Base-by-base conservation (phyloP, 2,329 filamentous ascomycete genomes). In the Rhynchosporium agropyri region DNA sequence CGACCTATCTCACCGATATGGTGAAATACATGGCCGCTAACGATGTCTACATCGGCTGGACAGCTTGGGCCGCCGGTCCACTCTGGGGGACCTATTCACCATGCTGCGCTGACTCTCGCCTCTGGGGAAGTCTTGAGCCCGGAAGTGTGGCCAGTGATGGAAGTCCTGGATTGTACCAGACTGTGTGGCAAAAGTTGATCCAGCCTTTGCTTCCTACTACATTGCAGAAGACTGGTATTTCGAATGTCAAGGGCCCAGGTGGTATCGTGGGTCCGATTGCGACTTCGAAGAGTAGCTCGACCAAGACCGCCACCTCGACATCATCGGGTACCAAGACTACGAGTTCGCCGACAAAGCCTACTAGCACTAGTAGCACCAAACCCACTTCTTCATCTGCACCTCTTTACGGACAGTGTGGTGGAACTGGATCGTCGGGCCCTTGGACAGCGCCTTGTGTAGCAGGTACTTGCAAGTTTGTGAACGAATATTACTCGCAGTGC, bases 61-160 rank as follows among this genome's bases (percentile, higher is more conserved):
- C 80, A 0, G 79, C 79, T 3, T 82, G 79, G 80, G 77, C 80
- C 0, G 80, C 80, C 0, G 80, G 80, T 0, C 80, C 80, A 0
- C 76, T 83, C 50, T 82, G 80, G 80, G 80, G 80, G 0, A 66
- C 73, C 7, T 68, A 73, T 48, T 77, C 75, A 60, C 80, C 77
- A 26, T 77, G 77, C 66, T 82, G 71, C 55, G 75, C 76, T 0
- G 78, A 81, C 72, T 72, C 71, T 51, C 65, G 65, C 46, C 75
- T 77, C 65, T 74, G 76, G 48, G 80, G 80, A 3, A 80, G 77
- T 61, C 70, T 82, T 42, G 80, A 82, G 68, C 80, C 80, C 0
- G 78, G 77, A 0, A 81, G 79, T 71, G 72, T 73, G 63, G 78
- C 80, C 0, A 70, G 64, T 0, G 79, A 76, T 67, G 79, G 79